Conservation (phyloP, 2,329 filamentous ascomycete species). For the Paramyrothecium roridum region DNA sequence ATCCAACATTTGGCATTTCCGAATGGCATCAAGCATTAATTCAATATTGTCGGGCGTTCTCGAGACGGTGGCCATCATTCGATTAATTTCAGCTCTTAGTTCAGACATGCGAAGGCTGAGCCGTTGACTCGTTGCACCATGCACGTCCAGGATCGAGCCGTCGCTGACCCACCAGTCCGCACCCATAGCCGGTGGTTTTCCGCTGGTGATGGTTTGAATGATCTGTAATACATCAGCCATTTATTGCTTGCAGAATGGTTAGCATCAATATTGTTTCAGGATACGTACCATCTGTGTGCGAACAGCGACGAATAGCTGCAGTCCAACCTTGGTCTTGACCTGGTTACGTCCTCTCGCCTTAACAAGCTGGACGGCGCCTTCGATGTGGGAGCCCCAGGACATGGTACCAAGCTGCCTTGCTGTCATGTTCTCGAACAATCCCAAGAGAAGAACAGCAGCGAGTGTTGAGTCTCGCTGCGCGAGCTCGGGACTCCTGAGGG, state of each 20-base stretch:
- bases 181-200: slow-evolving; percentile 50
- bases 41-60: slow-evolving; percentile 48
- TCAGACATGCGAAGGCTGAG: slow-evolving; percentile 53
- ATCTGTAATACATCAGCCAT: slow-evolving; percentile 34
- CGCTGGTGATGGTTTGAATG: slow-evolving; percentile 53
- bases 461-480: slow-evolving; percentile 55
- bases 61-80: slow-evolving; percentile 41
- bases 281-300: slow-evolving; percentile 55
- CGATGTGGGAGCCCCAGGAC: slow-evolving; percentile 62
- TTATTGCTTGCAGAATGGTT: neutral
- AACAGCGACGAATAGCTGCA: slow-evolving; percentile 56
- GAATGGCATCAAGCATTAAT: slow-evolving; percentile 48
- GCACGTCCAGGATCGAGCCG: slow-evolving; percentile 44
- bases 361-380: slow-evolving; percentile 60
- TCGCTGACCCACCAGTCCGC: slow-evolving; percentile 58
- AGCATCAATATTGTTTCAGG: neutral
- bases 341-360: slow-evolving; percentile 55
- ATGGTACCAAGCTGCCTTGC: slow-evolving; percentile 50
- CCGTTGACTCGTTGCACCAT: slow-evolving; percentile 44
- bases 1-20: slow-evolving; percentile 49
- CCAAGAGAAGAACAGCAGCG: slow-evolving; percentile 56
- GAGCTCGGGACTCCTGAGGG: slow-evolving; percentile 46
- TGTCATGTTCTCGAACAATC: slow-evolving; percentile 59
- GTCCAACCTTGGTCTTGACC: slow-evolving; percentile 48
- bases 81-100: slow-evolving; percentile 51